A percentile compares a stretch with the other conserved stretches of the same genome.
phyloP scores from a whole-genome alignment of 768 basidiomycete genomes.

The Crucibulum laeve region DNA sequence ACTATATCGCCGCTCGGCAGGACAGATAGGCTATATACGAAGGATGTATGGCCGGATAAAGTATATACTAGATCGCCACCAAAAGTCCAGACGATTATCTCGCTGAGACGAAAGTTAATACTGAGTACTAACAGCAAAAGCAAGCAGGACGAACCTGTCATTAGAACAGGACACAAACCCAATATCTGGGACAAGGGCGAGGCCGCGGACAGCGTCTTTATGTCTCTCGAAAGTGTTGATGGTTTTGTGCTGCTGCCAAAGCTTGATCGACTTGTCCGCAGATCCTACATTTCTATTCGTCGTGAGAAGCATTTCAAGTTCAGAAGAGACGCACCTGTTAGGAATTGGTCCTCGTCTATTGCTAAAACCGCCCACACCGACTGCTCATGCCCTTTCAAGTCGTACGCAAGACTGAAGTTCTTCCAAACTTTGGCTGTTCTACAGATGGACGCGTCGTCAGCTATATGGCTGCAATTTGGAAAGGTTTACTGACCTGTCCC shows the following conservation, averaged over 20 bases:
- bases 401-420: conserved; percentile 65
- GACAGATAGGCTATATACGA: conserved; percentile 86
- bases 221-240: conserved; percentile 82
- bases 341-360: conserved; percentile 66
- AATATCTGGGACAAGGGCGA: conserved; percentile 76
- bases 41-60: conserved; percentile 93
- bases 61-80: conserved; percentile 73
- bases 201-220: conserved; percentile 84
- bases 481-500: conserved; percentile 95
- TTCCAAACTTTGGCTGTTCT: conserved; percentile 97
- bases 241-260: conserved; percentile 77
- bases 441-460: conserved; percentile 5
- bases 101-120: conserved; percentile 44
- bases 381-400: conserved; percentile 82
- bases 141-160: conserved; percentile 59
- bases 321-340: conserved; percentile 66
- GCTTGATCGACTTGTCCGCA: conserved; percentile 90
- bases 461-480: too few species aligned
- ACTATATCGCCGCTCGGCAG: conserved; percentile 81
- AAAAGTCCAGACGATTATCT: conserved; percentile 90
- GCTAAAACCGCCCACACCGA: conserved; percentile 93
- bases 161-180: conserved; percentile 96
- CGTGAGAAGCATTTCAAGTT: background rate
- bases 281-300: conserved; percentile 51
- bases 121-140: background rate